Percentiles rank a stretch among this genome's conserved stretches.
These are phyloP conservation scores for Gnetum montanum DNA, from an alignment of 75 land plant species.

Conservation along the genomic window DNA sequence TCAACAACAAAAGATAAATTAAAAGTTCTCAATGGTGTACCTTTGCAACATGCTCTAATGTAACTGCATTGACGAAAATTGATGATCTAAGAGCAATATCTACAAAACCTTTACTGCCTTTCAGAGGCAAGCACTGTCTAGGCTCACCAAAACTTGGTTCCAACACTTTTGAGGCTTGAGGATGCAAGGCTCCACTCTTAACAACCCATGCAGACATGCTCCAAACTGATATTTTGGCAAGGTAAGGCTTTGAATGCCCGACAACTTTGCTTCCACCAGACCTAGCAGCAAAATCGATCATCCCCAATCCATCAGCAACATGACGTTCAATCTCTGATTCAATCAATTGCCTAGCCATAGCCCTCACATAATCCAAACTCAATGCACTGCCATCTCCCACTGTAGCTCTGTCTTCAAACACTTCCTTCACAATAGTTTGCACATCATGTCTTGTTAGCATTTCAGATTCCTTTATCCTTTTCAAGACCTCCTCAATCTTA, in stretches of 20 bases:
- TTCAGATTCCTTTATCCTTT: constrained; percentile 21
- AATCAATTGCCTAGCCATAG: constrained; percentile 55
- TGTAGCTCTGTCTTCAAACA: constrained; percentile 25
- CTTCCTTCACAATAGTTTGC: constrained; percentile 29
- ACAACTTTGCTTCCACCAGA: constrained; percentile 74
- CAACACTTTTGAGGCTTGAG: constrained; percentile 54
- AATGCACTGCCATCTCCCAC: constrained; percentile 21
- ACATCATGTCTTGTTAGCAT: constrained; percentile 48
- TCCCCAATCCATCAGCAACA: constrained; percentile 93
- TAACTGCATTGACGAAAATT: constrained; percentile 75
- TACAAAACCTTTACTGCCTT: constrained; percentile 79
- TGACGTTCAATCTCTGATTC: constrained; percentile 77
- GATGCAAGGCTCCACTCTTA: constrained; percentile 16
- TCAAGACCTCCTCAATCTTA: constrained; percentile 28
- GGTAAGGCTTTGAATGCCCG: constrained; percentile 75
- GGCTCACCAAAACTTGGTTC: constrained; percentile 98
- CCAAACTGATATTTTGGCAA: constrained; percentile 40
- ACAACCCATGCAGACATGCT: constrained; percentile 3
- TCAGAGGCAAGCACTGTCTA: constrained; percentile 84
- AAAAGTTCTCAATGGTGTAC: no score
- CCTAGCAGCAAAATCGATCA: constrained; percentile 80
- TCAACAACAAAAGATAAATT: no score
- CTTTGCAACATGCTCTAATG: constrained; percentile 96
- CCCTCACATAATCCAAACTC: constrained; percentile 65
- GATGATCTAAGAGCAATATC: constrained; percentile 68